A percentile compares a stretch with the other conserved stretches of the same genome.
Evolutionary conservation across 306 rosid species (phyloP).

Genomic region (Cucumis sativus): Cucumber_9930_V3 NC_026660.2:6157501-6158000

Average conservation of each 20-base stretch:
- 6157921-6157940: neutral
- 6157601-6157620: conserved; percentile 66
- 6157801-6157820: conserved; percentile 55
- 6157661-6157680: neutral
- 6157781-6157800: neutral
- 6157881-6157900: conserved; percentile 64
- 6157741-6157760: neutral
- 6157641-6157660: neutral
- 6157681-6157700: neutral
- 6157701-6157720: neutral
- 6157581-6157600: conserved; percentile 63
- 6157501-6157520: conserved; percentile 69
- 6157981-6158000: neutral
- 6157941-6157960: neutral
- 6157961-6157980: neutral
- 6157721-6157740: neutral
- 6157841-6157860: conserved; percentile 28
- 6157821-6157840: conserved; percentile 45
- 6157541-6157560: conserved; percentile 64
- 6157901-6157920: conserved; percentile 25
- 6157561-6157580: conserved; percentile 57
- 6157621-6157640: conserved; percentile 65
- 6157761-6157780: conserved; percentile 1
- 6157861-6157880: conserved; percentile 50
- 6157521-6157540: conserved; percentile 63